A percentile compares a stretch with the other conserved stretches of the same genome.
Evolutionary conservation across 768 basidiomycete genomes (phyloP).

Genomic region (Pholiota conissans): DNA sequence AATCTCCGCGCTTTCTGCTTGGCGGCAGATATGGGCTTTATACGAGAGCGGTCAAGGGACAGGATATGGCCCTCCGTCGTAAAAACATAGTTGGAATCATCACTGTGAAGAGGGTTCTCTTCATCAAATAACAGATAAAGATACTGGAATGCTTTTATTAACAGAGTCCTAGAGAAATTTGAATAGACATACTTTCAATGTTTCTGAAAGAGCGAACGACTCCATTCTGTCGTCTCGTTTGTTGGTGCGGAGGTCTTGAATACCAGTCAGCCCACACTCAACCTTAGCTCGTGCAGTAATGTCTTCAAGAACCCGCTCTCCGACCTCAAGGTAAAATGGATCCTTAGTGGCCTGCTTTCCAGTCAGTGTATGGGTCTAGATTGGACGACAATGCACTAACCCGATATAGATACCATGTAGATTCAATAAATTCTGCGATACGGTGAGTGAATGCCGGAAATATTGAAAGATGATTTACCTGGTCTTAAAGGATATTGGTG

Average conservation of each 20-base stretch:
- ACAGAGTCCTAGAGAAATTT: neutral
- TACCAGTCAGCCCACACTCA: conserved; percentile 81
- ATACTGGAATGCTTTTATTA: conserved; percentile 53
- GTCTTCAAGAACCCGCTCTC: conserved; percentile 80
- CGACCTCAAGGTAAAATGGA: conserved; percentile 89
- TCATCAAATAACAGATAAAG: conserved; percentile 92
- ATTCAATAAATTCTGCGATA: conserved; percentile 85
- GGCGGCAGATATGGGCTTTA: conserved; percentile 56
- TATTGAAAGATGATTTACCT: conserved; percentile 35
- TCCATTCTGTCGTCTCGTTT: conserved; percentile 94
- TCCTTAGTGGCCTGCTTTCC: conserved; percentile 81
- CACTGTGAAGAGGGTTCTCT: conserved; percentile 67
- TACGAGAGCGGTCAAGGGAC: conserved; percentile 53
- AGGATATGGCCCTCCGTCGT: conserved; percentile 96
- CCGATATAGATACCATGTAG: conserved; percentile 93
- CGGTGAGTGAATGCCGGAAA: neutral
- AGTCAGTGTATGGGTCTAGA: conserved; percentile 6
- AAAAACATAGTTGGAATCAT: conserved; percentile 87
- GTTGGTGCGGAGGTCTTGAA: conserved; percentile 77
- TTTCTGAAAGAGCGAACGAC: conserved; percentile 92
- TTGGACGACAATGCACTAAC: conserved; percentile 38
- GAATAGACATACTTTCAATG: conserved; percentile 66
- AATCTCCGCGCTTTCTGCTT: conserved; percentile 62
- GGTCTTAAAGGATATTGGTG: conserved; percentile 81
- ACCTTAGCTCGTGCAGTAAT: conserved; percentile 74